phyloP scores from a whole-genome alignment of 2,329 filamentous ascomycete genomes.

The Magnaporthiopsis incrustans region DNA sequence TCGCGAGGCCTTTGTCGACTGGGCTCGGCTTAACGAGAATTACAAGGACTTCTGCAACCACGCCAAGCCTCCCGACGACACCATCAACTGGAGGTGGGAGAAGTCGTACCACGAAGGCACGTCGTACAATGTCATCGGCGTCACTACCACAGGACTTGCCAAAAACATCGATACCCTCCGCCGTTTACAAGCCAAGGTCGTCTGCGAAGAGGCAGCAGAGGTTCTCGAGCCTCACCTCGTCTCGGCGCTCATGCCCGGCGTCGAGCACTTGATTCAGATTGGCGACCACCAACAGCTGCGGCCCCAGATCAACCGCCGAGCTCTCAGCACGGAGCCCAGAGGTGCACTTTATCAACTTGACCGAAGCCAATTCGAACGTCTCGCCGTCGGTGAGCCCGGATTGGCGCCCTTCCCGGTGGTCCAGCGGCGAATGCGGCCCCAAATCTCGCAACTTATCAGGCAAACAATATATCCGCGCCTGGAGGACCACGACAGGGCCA shows the following conservation, averaged over 20 bases:
- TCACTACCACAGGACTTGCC: slow-evolving; percentile 53
- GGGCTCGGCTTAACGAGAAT: slow-evolving; percentile 17
- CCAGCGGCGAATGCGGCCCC: slow-evolving; percentile 53
- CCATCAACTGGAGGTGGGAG: slow-evolving; percentile 14
- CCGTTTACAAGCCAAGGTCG: slow-evolving; percentile 42
- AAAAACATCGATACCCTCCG: slow-evolving; percentile 40
- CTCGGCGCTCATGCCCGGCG: slow-evolving; percentile 47
- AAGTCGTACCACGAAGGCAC: slow-evolving; percentile 14
- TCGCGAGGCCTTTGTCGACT: slow-evolving; percentile 16
- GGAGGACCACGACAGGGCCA: slow-evolving; percentile 39
- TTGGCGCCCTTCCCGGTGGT: slow-evolving; percentile 21
- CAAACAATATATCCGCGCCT: slow-evolving; percentile 49
- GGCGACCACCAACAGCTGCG: slow-evolving; percentile 57
- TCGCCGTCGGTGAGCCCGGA: slow-evolving; percentile 22
- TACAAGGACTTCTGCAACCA: slow-evolving; percentile 22
- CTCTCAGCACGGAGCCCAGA: slow-evolving; percentile 39
- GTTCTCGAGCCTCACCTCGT: slow-evolving; percentile 57
- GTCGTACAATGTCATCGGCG: slow-evolving; percentile 45
- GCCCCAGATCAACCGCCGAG: slow-evolving; percentile 47
- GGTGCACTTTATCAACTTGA: slow-evolving; percentile 47
- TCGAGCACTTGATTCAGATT: slow-evolving; percentile 57
- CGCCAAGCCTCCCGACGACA: slow-evolving; percentile 12
- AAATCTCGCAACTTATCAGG: slow-evolving; percentile 50
- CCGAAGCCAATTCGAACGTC: slow-evolving; percentile 52
- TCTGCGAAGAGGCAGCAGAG: slow-evolving; percentile 65